These are phyloP conservation scores for Heritiera fomes DNA, from an alignment of 345 rosid species.

Conservation along the genomic window DNA sequence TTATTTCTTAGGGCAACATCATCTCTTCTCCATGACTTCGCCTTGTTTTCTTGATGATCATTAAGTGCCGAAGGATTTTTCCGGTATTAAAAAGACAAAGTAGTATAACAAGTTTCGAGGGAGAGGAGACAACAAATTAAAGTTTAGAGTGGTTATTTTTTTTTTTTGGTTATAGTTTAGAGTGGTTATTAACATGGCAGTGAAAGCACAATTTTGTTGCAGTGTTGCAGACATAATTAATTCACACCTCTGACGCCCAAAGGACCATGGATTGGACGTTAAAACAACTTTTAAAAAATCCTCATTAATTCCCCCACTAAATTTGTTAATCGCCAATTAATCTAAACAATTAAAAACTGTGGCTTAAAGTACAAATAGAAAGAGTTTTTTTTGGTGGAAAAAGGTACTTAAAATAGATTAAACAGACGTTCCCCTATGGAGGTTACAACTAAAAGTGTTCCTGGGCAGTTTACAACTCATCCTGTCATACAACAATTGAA, in stretches of 20 bases:
- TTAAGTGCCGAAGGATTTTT: background rate
- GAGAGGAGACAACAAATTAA: background rate
- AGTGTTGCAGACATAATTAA: constrained; percentile 15
- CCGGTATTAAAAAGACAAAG: background rate
- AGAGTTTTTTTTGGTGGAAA: too few species aligned
- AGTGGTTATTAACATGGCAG: constrained; percentile 17
- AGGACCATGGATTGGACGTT: constrained; percentile 8
- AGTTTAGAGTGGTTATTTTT: constrained; percentile 5
- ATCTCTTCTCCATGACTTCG: background rate
- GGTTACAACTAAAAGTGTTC: too few species aligned
- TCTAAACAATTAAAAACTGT: background rate
- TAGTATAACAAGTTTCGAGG: background rate
- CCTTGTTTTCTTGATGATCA: background rate
- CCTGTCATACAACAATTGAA: too few species aligned
- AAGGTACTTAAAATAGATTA: too few species aligned
- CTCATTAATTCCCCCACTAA: background rate
- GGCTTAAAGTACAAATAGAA: background rate
- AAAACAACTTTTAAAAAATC: too few species aligned
- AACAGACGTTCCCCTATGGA: too few species aligned
- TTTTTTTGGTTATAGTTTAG: too few species aligned
- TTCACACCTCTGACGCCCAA: constrained; percentile 19
- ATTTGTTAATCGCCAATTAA: background rate
- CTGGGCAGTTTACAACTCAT: too few species aligned
- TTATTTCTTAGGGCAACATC: background rate
- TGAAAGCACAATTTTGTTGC: constrained; percentile 23